Conservation (phyloP, 2,329 filamentous ascomycete genomes). For the Leptographium procerum region DNA sequence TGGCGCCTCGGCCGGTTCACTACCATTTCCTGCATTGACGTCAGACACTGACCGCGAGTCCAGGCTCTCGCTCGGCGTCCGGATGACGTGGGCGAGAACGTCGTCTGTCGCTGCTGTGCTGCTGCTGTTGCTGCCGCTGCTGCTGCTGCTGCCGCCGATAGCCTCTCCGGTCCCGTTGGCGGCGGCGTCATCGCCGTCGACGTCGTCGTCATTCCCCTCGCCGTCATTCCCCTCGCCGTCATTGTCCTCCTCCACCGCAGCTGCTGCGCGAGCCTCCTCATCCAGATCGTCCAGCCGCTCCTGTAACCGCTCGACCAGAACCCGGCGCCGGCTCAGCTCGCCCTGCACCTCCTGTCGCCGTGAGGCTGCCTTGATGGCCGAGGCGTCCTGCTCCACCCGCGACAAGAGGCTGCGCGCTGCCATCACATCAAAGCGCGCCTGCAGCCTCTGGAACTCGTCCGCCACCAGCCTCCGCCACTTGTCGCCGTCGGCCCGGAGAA, state of each 20-base stretch:
- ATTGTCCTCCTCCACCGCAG: conserved; percentile 21
- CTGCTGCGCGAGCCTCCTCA: conserved; percentile 35
- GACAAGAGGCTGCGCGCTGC: conserved; percentile 59
- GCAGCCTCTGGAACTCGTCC: conserved; percentile 56
- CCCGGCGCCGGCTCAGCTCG: conserved; percentile 53
- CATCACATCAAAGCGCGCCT: conserved; percentile 54
- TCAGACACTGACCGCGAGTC: conserved; percentile 11
- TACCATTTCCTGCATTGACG: neutral
- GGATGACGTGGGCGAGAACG: conserved; percentile 37
- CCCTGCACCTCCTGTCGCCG: conserved; percentile 50
- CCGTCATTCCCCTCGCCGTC: conserved; percentile 24
- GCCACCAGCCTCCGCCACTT: conserved; percentile 44
- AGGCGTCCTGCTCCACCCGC: conserved; percentile 57
- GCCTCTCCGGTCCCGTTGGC: conserved; percentile 27
- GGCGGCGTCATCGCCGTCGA: conserved; percentile 27
- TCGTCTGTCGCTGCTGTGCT: conserved; percentile 35
- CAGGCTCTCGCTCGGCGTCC: conserved; percentile 33
- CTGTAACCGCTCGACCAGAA: conserved; percentile 52
- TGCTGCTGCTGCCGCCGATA: no score
- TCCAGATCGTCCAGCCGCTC: conserved; percentile 58
- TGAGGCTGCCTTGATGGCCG: conserved; percentile 35
- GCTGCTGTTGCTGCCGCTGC: neutral
- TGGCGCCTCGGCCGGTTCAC: neutral
- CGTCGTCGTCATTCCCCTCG: conserved; percentile 24
- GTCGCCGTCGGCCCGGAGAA: conserved; percentile 51